These are phyloP conservation scores for Coffea eugenioides DNA, from an alignment of 257 asterid genomes.

Conservation along the genomic window DNA sequence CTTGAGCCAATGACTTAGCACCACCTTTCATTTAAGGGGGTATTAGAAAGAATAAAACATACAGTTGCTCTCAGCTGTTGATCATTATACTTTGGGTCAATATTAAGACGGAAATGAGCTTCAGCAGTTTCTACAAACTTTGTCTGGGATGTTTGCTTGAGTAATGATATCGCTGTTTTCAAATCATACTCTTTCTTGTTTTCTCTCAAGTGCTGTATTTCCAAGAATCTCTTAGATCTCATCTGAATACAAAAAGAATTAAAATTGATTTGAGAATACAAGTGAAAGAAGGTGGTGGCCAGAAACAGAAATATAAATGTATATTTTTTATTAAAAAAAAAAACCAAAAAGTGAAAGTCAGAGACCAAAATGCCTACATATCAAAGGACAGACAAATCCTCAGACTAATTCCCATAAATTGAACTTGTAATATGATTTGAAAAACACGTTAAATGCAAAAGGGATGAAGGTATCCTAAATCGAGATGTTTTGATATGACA, in stretches of 20 bases:
- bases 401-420: neutral
- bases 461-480: neutral
- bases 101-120: slow-evolving; percentile 97
- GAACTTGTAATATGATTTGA: neutral
- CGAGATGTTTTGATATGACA: neutral
- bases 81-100: slow-evolving; percentile 95
- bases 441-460: neutral
- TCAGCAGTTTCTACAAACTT: slow-evolving; percentile 88
- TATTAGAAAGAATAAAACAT: slow-evolving; percentile 28
- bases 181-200: slow-evolving; percentile 82
- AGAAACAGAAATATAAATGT: neutral
- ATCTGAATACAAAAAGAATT: slow-evolving; percentile 37
- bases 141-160: slow-evolving; percentile 69
- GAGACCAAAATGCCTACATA: neutral
- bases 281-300: neutral
- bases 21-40: neutral
- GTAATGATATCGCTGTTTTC: slow-evolving; percentile 69
- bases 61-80: slow-evolving; percentile 98
- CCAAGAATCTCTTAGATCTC: slow-evolving; percentile 96
- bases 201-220: slow-evolving; percentile 81
- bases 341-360: slow-evolving; percentile 3
- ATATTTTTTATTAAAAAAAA: neutral
- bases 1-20: neutral
- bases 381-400: neutral
- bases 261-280: neutral